Base-by-base conservation (phyloP, 2,329 filamentous ascomycete genomes). In the Beauveria pseudobassiana region DNA sequence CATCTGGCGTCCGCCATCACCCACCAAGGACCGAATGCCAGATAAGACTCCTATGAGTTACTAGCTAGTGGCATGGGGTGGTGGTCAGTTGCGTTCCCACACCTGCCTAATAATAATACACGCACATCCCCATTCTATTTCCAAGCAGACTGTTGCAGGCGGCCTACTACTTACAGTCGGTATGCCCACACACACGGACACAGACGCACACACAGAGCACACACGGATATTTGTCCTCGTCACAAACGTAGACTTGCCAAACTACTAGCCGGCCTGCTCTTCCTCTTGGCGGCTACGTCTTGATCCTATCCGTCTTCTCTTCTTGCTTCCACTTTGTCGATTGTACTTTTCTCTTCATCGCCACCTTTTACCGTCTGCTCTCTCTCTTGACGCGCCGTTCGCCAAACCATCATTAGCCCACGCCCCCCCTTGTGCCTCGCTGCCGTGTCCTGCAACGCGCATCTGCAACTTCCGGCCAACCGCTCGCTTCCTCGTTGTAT, bases 101-200 rank as follows among this genome's bases (percentile, higher is more conserved):
- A 12, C 30, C 8, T 34, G 20, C 28, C 30, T 57, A 48, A 49
- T 38, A 48, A 49, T 38, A 34, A 34, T 34, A 34, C 30, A 45
- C 26, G 43, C 26, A 30, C 54, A 48, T 57, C 43, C 42, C 54
- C 54, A 57, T 57, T 30, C 54, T 49, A 38, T 57, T 57, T 26
- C 54, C 43, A 57, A 57, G 42, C 28, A 49, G 28, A 40, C 5
- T 14, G 26, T 38, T 49, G 7, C 24, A 30, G 9, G 26, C 16
- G 18, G 18, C 26, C 20, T 18, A 57, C 14, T 20, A 38, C 42
- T 56, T 56, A 46, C 54, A 56, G 12, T 12, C 54, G 6, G 8
- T 26, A 20, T 49, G 43, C 28, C 42, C 54, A 46, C 22, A 22
- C 24, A 28, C 54, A 14, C 20, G 22, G 30, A 24, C 28, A 34